phyloP scores from a whole-genome alignment of 129 eudicot genomes.

The Flaveria bidentis region DNA sequence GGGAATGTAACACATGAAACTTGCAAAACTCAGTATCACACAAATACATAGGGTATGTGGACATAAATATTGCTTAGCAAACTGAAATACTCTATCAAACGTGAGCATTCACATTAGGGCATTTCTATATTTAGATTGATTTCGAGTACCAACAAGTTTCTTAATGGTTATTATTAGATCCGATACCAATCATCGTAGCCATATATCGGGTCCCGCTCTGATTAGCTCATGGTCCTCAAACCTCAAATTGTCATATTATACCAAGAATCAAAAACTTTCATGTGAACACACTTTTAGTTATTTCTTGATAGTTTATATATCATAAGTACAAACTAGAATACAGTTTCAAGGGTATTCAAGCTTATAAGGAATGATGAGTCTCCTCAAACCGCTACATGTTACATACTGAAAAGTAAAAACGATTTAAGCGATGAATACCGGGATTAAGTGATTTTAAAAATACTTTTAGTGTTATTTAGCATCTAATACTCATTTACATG shows the following conservation, averaged over 20 bases:
- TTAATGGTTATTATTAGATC: background rate
- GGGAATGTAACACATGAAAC: background rate
- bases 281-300: background rate
- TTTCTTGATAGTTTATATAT: background rate
- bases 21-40: no score
- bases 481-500: no score
- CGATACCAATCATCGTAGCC: background rate
- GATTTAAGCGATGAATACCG: no score
- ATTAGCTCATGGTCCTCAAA: background rate
- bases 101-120: slow-evolving; percentile 1
- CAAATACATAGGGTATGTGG: no score
- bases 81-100: slow-evolving; percentile 38
- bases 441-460: no score
- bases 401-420: no score
- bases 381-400: no score
- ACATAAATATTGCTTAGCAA: slow-evolving; percentile 33
- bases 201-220: background rate
- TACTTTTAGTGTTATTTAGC: no score
- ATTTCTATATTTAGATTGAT: background rate
- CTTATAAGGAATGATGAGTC: no score
- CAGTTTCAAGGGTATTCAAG: background rate
- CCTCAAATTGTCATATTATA: background rate
- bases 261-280: background rate
- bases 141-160: background rate
- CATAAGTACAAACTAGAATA: background rate